Base-by-base conservation (phyloP, 176 grass and related monocot species). In the Miscanthus lutarioriparius region DNA sequence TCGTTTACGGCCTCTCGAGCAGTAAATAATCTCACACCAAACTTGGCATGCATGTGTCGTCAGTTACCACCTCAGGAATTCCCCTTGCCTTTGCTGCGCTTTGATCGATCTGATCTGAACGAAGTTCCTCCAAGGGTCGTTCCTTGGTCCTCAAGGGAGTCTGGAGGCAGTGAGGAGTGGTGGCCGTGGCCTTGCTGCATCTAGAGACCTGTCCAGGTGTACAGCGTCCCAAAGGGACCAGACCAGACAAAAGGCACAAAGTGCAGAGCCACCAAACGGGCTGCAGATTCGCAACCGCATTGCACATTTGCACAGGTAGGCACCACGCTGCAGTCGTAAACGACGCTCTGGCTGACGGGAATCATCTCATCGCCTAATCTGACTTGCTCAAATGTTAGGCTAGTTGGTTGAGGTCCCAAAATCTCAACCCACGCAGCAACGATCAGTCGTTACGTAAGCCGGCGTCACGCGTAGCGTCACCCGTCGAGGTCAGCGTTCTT, bases 81-180 rank as follows among this genome's bases (percentile, higher is more conserved):
- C 64, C 47, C 33, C 33, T 35, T 10, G 9, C 63, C 64, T 4
- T 45, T 30, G 28, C 28, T 30, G 12, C 44, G 39, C 12, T 45
- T 45, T 40, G 39, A 38, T 7, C 0, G 28, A 30, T 30, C 28
- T 30, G 28, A 30, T 30, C 28, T 30, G 28, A 30, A 30, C 28
- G 28, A 38, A 38, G 36, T 7, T 38, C 36, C 36, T 38, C 36
- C 36, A 7, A 39, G 38, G 8, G 38, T 39, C 1, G 38, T 39
- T 39, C 38, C 65, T 67, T 86, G 68, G 63, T 17, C 58, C 72
- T 35, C 56, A 86, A 80, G 84, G 77, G 54, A 77, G 48, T 1
- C 3, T 5, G 15, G 15, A 40, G 1, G 7, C 39, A 5, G 45
- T 15, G 14, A 16, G 45, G 4, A 14, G 14, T 48, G 45, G 26